Evolutionary conservation across 352 stramenopile genomes (phyloP).

Genomic region (Pythium scleroteichum): DNA sequence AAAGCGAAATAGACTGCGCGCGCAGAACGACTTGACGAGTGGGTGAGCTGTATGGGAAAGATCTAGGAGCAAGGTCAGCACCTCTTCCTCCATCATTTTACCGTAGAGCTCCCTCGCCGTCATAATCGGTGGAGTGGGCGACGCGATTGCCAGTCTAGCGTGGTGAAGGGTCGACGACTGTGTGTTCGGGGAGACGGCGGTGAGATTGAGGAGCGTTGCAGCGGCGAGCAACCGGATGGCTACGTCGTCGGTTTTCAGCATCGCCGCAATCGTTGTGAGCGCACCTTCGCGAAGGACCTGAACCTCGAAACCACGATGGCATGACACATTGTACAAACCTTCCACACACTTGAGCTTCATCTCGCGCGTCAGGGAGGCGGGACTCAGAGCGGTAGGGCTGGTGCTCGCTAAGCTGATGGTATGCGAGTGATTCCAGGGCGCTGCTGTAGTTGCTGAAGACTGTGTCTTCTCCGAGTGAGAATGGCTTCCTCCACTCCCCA

Average conservation of each 20-base stretch:
- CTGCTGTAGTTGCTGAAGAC: background rate
- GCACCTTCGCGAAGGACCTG: constrained; percentile 73
- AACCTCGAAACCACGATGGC: constrained; percentile 66
- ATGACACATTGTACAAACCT: constrained; percentile 81
- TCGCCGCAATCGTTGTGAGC: constrained; percentile 50
- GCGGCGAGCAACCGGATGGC: constrained; percentile 62
- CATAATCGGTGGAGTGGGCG: constrained; percentile 16
- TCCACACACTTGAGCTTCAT: constrained; percentile 80
- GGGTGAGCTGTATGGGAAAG: constrained; percentile 62
- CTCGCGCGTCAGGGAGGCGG: constrained; percentile 46
- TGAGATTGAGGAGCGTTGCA: constrained; percentile 81
- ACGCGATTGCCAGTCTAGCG: background rate
- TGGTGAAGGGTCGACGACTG: background rate
- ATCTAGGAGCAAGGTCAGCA: constrained; percentile 57
- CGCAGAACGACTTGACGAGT: constrained; percentile 71
- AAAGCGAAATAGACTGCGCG: constrained; percentile 67
- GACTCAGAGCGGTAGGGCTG: constrained; percentile 1
- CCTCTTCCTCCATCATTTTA: constrained; percentile 77
- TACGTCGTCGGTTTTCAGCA: constrained; percentile 73
- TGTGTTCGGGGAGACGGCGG: constrained; percentile 19
- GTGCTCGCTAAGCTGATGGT: too few species aligned
- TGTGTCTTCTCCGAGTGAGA: background rate
- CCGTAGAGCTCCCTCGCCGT: constrained; percentile 52
- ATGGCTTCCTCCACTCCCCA: constrained; percentile 29
- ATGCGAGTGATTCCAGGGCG: background rate